A percentile compares a stretch with the other conserved stretches of the same genome.
Evolutionary conservation across 768 basidiomycete species (phyloP).

Genomic region (Tricholomella constricta): DNA sequence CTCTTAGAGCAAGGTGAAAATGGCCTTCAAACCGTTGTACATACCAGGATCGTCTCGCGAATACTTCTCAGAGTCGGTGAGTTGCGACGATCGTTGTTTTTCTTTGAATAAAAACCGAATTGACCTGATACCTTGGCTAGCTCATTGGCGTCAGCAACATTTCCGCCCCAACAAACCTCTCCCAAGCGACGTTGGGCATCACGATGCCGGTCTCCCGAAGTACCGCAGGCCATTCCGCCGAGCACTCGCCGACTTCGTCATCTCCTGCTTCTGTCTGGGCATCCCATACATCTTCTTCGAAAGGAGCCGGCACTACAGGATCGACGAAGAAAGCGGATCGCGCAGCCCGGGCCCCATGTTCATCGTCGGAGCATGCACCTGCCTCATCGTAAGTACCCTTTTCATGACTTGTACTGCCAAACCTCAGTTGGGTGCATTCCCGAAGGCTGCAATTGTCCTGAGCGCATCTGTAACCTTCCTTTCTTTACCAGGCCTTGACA

Average conservation of each 20-base stretch:
- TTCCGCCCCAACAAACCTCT: constrained; percentile 72
- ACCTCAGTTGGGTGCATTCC: constrained; percentile 16
- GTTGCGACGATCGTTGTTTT: constrained; percentile 22
- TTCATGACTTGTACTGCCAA: constrained; percentile 4
- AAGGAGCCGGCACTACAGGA: constrained; percentile 46
- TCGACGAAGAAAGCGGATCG: constrained; percentile 64
- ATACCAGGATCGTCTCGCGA: constrained; percentile 67
- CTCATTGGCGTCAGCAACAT: constrained; percentile 69
- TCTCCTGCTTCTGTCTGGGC: constrained; percentile 70
- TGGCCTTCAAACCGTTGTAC: constrained; percentile 48
- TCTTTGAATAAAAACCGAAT: not conserved
- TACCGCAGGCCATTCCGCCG: constrained; percentile 46
- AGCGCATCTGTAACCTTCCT: constrained; percentile 84
- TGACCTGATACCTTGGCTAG: constrained; percentile 31
- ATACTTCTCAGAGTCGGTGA: constrained; percentile 68
- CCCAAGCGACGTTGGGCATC: constrained; percentile 48
- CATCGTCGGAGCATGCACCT: constrained; percentile 64
- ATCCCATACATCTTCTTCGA: constrained; percentile 77
- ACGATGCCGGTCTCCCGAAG: constrained; percentile 26
- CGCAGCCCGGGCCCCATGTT: constrained; percentile 58
- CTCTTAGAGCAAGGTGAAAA: constrained; percentile 34
- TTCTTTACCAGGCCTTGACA: constrained; percentile 73
- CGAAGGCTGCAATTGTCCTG: constrained; percentile 75
- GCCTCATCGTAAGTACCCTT: constrained; percentile 54
- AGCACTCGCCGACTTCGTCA: constrained; percentile 54